Conservation (phyloP, 1,139 yeast species). For the Pichia sp. region DNA sequence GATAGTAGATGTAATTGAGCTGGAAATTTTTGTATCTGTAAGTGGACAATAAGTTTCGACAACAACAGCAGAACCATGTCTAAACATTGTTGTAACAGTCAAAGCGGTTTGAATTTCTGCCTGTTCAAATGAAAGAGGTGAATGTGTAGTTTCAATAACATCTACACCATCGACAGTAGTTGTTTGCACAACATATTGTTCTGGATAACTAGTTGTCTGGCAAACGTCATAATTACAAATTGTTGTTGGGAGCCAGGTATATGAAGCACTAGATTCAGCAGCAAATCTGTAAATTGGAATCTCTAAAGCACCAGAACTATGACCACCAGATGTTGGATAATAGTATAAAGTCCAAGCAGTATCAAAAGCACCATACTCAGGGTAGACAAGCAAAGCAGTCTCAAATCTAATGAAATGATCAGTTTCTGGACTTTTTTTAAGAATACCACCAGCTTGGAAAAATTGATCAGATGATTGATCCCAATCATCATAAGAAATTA, state of each 20-base stretch:
- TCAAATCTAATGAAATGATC: slow-evolving; percentile 12
- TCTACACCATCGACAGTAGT: slow-evolving; percentile 7
- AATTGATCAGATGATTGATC: slow-evolving; percentile 2
- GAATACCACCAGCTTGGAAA: slow-evolving; percentile 3
- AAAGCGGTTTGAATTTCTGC: slow-evolving; percentile 7
- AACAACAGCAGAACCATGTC: slow-evolving; percentile 15
- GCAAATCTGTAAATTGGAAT: slow-evolving; percentile 4
- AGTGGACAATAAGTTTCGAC: slow-evolving; percentile 21
- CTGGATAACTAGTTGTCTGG: slow-evolving; percentile 10
- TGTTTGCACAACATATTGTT: slow-evolving; percentile 1
- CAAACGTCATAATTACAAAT: slow-evolving; percentile 11
- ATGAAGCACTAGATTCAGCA: slow-evolving; percentile 2
- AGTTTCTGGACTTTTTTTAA: not conserved
- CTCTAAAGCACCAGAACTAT: not conserved
- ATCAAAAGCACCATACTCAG: slow-evolving; percentile 10
- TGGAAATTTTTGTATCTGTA: slow-evolving; percentile 11
- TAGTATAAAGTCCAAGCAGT: slow-evolving; percentile 1
- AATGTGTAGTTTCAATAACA: slow-evolving; percentile 6
- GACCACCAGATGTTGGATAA: not conserved
- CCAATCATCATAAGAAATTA: not conserved
- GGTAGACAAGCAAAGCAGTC: slow-evolving; percentile 11
- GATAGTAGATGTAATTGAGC: slow-evolving; percentile 7
- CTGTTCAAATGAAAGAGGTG: slow-evolving; percentile 3
- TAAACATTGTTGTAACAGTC: slow-evolving; percentile 5
- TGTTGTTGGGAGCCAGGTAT: slow-evolving; percentile 9